Evolutionary conservation across 1,284 basidiomycete genomes (phyloP).

Genomic region (Inonotus obliquus): DNA sequence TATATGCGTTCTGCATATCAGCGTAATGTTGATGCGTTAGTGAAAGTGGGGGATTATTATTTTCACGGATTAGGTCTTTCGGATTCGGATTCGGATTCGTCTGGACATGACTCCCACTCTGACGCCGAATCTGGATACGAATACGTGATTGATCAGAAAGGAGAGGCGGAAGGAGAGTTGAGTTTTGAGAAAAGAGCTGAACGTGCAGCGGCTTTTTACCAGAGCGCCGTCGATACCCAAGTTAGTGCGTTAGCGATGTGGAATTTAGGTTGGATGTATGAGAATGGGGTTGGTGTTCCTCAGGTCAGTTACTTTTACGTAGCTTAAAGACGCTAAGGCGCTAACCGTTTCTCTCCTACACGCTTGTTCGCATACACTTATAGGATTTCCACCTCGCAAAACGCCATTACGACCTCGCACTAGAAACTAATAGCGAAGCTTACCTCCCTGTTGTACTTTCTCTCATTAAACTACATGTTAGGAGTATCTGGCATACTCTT

Average conservation of each 20-base stretch:
- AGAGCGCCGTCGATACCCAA: constrained; percentile 88
- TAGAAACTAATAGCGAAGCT: constrained; percentile 84
- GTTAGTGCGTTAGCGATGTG: constrained; percentile 93
- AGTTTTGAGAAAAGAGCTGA: constrained; percentile 52
- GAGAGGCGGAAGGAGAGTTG: no score
- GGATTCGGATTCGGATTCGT: constrained; percentile 36
- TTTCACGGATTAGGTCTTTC: constrained; percentile 81
- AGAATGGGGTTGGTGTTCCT: constrained; percentile 89
- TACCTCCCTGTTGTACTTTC: constrained; percentile 85
- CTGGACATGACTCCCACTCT: no score
- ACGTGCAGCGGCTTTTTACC: constrained; percentile 91
- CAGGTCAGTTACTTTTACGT: constrained; percentile 63
- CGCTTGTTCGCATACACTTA: neutral
- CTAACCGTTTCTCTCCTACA: neutral
- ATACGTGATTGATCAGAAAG: no score
- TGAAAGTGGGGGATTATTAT: constrained; percentile 96
- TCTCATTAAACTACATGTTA: constrained; percentile 76
- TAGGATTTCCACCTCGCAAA: constrained; percentile 97
- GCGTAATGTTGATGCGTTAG: constrained; percentile 90
- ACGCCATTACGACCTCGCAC: constrained; percentile 88
- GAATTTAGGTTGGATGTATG: constrained; percentile 99
- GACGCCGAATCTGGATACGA: no score
- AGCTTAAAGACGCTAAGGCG: no score
- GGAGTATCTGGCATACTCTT: constrained; percentile 80
- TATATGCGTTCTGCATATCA: constrained; percentile 95